A percentile compares a stretch with the other conserved stretches of the same genome.
These are phyloP conservation scores for Leishmania guyanensis DNA, from an alignment of 208 protist genomes.

Conservation along the genomic window DNA sequence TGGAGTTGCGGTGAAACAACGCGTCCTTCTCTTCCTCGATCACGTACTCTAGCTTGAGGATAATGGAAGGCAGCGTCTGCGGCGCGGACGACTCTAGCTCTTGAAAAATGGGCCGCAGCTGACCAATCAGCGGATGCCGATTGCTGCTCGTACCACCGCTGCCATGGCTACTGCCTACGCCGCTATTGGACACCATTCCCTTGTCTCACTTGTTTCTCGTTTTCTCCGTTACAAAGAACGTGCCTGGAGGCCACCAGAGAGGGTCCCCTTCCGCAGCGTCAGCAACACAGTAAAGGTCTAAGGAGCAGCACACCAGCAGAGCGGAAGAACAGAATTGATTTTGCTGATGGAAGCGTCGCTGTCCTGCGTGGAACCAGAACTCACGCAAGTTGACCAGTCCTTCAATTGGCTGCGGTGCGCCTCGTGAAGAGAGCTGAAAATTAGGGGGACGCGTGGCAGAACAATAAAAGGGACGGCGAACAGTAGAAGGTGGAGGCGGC, in stretches of 20 bases:
- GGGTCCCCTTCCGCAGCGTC: not conserved
- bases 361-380: not conserved
- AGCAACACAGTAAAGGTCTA: not conserved
- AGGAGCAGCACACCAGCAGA: not conserved
- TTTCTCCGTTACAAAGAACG: not conserved
- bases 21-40: conserved; percentile 88
- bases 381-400: not conserved
- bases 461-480: not conserved
- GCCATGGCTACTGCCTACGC: conserved; percentile 11
- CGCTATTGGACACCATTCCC: conserved; percentile 25
- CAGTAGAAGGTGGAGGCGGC: not conserved
- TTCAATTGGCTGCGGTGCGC: not conserved
- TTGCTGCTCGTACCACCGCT: conserved; percentile 21
- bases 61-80: conserved; percentile 61
- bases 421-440: not conserved
- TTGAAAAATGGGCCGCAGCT: conserved; percentile 86
- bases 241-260: not conserved
- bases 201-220: not conserved
- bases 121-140: conserved; percentile 77
- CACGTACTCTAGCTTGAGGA: conserved; percentile 84
- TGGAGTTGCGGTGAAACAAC: conserved; percentile 70
- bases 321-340: not conserved
- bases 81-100: conserved; percentile 50
- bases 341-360: not conserved
- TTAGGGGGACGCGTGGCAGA: not conserved